phyloP scores from a whole-genome alignment of 2,329 filamentous ascomycete genomes.

The Lachnellula suecica region DNA sequence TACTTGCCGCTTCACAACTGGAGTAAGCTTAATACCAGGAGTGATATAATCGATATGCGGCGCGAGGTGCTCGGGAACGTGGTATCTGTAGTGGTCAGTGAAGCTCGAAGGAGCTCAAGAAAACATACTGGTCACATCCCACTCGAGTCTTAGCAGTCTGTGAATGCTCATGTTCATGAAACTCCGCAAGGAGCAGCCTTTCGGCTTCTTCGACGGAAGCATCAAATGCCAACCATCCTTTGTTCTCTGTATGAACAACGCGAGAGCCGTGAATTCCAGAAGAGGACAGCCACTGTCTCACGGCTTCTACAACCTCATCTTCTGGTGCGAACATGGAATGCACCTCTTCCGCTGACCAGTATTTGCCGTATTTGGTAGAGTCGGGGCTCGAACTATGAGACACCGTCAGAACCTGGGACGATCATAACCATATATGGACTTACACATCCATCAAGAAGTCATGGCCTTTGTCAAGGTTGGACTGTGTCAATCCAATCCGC shows the following conservation, averaged over 20 bases:
- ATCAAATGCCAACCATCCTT: conserved; percentile 54
- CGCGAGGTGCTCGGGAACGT: conserved; percentile 52
- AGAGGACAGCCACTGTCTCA: conserved; percentile 54
- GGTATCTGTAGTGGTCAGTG: conserved; percentile 36
- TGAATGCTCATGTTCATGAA: conserved; percentile 50
- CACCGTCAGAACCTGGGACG: not conserved
- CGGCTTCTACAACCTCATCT: conserved; percentile 48
- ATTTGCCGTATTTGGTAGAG: conserved; percentile 42
- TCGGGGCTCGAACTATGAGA: conserved; percentile 36
- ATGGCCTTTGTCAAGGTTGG: conserved; percentile 43
- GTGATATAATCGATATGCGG: conserved; percentile 58
- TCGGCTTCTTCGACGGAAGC: conserved; percentile 51
- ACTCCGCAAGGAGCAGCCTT: conserved; percentile 49
- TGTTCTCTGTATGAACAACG: conserved; percentile 46
- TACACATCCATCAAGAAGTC: conserved; percentile 41
- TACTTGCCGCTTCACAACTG: conserved; percentile 31
- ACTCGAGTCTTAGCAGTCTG: conserved; percentile 47
- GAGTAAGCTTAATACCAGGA: conserved; percentile 58
- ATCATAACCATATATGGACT: conserved; percentile 8
- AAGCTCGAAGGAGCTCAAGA: too few relatives aligned
- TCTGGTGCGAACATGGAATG: conserved; percentile 50
- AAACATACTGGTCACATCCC: conserved; percentile 39
- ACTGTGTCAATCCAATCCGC: conserved; percentile 44
- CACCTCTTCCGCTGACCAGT: conserved; percentile 50
- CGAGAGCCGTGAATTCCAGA: conserved; percentile 44